Percentiles rank a stretch among this genome's conserved stretches.
These are phyloP conservation scores for Paratinospora sagittata DNA, from an alignment of 164 flowering plant species.

Conservation along the genomic window DNA sequence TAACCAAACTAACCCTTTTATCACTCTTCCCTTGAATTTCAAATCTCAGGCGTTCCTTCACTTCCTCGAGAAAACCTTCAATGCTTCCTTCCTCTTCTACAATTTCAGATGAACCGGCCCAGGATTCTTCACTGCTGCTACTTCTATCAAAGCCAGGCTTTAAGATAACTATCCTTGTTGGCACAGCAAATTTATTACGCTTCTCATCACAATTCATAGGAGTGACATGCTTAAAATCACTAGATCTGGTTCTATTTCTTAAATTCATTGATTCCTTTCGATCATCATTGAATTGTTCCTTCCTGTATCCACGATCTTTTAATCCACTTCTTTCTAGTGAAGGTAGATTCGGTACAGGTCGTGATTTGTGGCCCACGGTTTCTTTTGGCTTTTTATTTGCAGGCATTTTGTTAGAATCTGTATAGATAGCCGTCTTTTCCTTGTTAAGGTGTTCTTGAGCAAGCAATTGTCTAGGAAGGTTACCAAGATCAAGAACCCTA, in stretches of 20 bases:
- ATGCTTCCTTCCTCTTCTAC: conserved; percentile 53
- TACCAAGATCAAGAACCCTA: conserved; percentile 37
- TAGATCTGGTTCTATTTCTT: conserved; percentile 26
- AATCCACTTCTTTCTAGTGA: conserved; percentile 22
- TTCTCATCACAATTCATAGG: conserved; percentile 16
- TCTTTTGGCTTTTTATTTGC: conserved; percentile 27
- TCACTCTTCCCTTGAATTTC: conserved; percentile 59
- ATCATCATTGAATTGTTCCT: conserved; percentile 19
- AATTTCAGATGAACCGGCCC: conserved; percentile 46
- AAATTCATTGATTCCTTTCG: conserved; percentile 22
- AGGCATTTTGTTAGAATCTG: conserved; percentile 20
- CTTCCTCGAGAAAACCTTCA: conserved; percentile 87
- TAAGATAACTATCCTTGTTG: conserved; percentile 75
- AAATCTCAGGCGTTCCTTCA: conserved; percentile 63
- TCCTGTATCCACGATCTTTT: conserved; percentile 19
- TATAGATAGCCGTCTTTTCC: conserved; percentile 40
- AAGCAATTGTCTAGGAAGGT: conserved; percentile 34
- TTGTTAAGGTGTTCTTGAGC: conserved; percentile 50
- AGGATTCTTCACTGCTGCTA: conserved; percentile 41
- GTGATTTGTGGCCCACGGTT: conserved; percentile 7
- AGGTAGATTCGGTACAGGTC: conserved; percentile 13
- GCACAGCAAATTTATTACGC: conserved; percentile 29
- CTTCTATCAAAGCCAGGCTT: conserved; percentile 78
- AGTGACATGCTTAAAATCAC: conserved; percentile 30
- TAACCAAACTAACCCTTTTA: conserved; percentile 32